Evolutionary conservation across 2,329 filamentous ascomycete species (phyloP).

Genomic region (Aspergillus chevalieri): DNA sequence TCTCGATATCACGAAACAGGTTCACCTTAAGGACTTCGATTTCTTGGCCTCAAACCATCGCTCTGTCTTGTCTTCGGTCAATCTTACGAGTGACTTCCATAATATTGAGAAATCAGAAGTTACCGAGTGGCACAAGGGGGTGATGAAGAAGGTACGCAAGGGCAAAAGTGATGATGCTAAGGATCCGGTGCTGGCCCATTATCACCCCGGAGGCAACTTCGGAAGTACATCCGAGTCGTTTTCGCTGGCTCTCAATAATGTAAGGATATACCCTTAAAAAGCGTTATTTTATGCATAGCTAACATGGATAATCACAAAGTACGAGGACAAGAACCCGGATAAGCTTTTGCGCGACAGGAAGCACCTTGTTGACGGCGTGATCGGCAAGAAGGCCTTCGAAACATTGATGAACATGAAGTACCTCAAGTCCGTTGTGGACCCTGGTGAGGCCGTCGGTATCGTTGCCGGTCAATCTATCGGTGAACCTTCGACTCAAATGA

Average conservation of each 20-base stretch:
- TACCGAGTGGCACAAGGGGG: constrained; percentile 54
- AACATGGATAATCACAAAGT: constrained; percentile 40
- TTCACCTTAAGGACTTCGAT: constrained; percentile 81
- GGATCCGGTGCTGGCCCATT: constrained; percentile 69
- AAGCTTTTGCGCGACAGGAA: constrained; percentile 57
- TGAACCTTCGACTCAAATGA: constrained; percentile 98
- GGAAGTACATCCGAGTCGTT: constrained; percentile 90
- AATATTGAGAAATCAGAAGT: constrained; percentile 63
- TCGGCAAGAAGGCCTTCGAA: constrained; percentile 68
- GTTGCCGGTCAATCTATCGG: constrained; percentile 95
- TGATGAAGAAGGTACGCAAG: constrained; percentile 75
- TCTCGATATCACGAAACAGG: constrained; percentile 87
- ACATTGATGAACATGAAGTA: constrained; percentile 87
- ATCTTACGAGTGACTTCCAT: constrained; percentile 53
- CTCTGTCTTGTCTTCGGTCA: constrained; percentile 71
- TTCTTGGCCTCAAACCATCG: constrained; percentile 83
- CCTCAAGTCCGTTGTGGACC: constrained; percentile 82
- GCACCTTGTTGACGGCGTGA: constrained; percentile 37
- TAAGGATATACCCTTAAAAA: constrained; percentile 23
- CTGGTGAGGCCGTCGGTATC: constrained; percentile 93
- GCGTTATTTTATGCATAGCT: constrained; percentile 6
- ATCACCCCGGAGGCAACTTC: constrained; percentile 68
- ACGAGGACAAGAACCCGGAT: constrained; percentile 69
- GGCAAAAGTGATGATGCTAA: constrained; percentile 58
- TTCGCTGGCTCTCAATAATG: constrained; percentile 60